Base-by-base conservation (phyloP, 2,329 filamentous ascomycete genomes). In the Colletotrichum lindemuthianum region DNA sequence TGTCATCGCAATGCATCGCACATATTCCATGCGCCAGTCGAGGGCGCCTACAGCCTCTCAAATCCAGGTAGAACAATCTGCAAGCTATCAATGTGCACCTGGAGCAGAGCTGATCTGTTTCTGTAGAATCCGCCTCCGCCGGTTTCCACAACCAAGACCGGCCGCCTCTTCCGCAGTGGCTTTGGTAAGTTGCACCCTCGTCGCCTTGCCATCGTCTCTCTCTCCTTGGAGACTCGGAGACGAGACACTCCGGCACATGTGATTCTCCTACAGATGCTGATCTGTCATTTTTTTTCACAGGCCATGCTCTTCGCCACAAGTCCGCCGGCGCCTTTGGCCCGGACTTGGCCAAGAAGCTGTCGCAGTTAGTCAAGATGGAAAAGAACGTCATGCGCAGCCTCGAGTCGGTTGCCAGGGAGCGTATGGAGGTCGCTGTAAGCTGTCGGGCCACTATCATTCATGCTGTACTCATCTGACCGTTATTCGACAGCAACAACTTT, bases 371-470 rank as follows among this genome's bases (percentile, higher is more conserved):
- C 69, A 99, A 99, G 88, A 99, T 99, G 96, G 96, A 99, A 84
- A 99, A 99, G 89, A 98, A 99, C 77, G 92, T 97, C 61, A 99
- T 99, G 96, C 93, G 96, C 79, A 97, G 93, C 77, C 90, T 98
- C 86, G 96, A 99, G 78, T 86, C 93, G 53, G 96, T 98, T 58
- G 93, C 93, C 49, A 90, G 93, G 74, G 96, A 99, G 85, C 90
- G 96, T 72, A 98, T 98, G 93, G 96, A 98, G 74, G 95, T 97
- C 70, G 96, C 96, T 75, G 93, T 97, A 91, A 75, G 92, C 13
- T 43, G 5, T 16, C 32, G 16, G 9, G 8, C 11, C 13, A 12
- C 6, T 12, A 34, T 12, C n/a, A 6, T 8, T 12, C 13, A 6
- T 32, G 12, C 11, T 11, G 9, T 41, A 32, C 32, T 13, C 13